These are phyloP conservation scores for Pseudophaeomoniella oleicola DNA, from an alignment of 2,329 filamentous ascomycete species.

Conservation along the genomic window DNA sequence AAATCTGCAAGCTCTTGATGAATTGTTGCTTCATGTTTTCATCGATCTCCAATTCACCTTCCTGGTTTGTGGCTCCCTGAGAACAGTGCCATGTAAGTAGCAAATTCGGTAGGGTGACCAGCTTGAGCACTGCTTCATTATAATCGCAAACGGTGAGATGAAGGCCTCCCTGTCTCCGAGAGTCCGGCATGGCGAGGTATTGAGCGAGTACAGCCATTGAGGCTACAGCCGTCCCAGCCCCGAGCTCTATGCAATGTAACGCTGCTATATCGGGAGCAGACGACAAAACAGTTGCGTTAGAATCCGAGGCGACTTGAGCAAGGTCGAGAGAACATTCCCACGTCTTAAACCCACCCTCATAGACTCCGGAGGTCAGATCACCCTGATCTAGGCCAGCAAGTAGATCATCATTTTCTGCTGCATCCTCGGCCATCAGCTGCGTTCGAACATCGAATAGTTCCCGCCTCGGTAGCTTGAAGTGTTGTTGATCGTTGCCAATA, in stretches of 20 bases:
- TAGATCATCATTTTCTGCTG: constrained; percentile 27
- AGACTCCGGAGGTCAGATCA: constrained; percentile 41
- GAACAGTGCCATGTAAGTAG: constrained; percentile 36
- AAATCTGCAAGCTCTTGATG: constrained; percentile 22
- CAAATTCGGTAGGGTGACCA: constrained; percentile 47
- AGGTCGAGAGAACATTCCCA: constrained; percentile 53
- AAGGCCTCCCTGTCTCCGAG: constrained; percentile 8
- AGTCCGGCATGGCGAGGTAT: constrained; percentile 22
- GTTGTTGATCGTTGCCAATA: constrained; percentile 1
- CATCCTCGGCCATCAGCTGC: constrained; percentile 46
- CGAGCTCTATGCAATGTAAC: constrained; percentile 35
- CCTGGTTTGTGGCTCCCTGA: constrained; percentile 11
- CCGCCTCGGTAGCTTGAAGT: constrained; percentile 29
- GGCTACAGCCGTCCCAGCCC: constrained; percentile 49
- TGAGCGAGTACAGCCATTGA: constrained; percentile 39
- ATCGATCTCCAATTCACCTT: constrained; percentile 21
- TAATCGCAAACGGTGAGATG: constrained; percentile 45
- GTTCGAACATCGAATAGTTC: constrained; percentile 50
- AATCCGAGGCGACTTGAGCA: constrained; percentile 17
- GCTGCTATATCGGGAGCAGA: constrained; percentile 11
- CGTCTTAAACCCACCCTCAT: constrained; percentile 55
- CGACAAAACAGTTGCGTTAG: no score
- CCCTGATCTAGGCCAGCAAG: constrained; percentile 36
- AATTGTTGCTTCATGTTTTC: constrained; percentile 31
- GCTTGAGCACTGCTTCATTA: constrained; percentile 43